Percentiles rank a stretch among this genome's conserved stretches.
Evolutionary conservation across 768 basidiomycete genomes (phyloP).

Genomic region (Tulasnella sp.): DNA sequence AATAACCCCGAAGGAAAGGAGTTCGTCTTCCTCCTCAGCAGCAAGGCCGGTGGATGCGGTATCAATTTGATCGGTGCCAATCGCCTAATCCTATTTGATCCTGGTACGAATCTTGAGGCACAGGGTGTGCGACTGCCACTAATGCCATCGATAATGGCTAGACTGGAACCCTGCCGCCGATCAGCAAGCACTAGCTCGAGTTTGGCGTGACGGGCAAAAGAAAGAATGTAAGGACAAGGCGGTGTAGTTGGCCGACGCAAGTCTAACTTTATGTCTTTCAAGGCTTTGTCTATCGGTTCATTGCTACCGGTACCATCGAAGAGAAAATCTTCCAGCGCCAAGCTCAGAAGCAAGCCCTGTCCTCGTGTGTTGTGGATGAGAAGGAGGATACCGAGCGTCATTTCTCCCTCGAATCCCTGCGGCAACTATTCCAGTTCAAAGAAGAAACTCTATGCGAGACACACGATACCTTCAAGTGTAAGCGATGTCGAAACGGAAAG

Average conservation of each 20-base stretch:
- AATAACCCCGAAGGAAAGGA: constrained; percentile 89
- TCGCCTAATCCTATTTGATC: constrained; percentile 89
- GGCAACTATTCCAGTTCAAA: constrained; percentile 87
- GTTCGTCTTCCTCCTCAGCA: constrained; percentile 87
- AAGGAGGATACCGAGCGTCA: constrained; percentile 93
- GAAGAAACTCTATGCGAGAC: constrained; percentile 82
- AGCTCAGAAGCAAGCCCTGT: constrained; percentile 90
- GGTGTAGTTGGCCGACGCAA: not conserved
- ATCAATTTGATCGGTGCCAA: constrained; percentile 97
- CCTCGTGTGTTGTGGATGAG: constrained; percentile 96
- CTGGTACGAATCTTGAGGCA: constrained; percentile 37
- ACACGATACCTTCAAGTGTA: constrained; percentile 97
- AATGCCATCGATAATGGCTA: constrained; percentile 22
- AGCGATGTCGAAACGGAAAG: constrained; percentile 75
- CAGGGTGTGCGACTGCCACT: not conserved
- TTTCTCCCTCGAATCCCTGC: constrained; percentile 78
- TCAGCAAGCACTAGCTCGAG: constrained; percentile 94
- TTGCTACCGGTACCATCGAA: constrained; percentile 93
- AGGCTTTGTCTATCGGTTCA: constrained; percentile 99
- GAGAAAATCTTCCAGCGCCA: constrained; percentile 99
- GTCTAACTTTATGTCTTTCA: not conserved
- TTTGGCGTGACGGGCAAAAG: constrained; percentile 99
- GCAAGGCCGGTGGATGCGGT: constrained; percentile 92
- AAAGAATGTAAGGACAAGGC: constrained; percentile 71
- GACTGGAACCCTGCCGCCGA: constrained; percentile 99